Base-by-base conservation (phyloP, 345 rosid species). In the Anastatica hierochuntica region DNA sequence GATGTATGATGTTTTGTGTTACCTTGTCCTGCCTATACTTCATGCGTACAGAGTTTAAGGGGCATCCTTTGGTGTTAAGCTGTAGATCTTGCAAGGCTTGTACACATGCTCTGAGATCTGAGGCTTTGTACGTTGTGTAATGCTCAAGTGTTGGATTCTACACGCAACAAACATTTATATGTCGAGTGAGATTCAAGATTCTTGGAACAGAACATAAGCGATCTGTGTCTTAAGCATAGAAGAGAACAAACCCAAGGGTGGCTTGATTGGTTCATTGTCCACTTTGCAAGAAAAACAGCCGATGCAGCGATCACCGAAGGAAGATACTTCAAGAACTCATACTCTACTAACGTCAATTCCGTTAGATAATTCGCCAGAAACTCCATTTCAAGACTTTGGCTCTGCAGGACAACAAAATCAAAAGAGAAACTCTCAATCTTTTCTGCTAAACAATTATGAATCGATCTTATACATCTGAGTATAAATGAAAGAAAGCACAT, bases 281-380 rank as follows among this genome's bases (percentile, higher is more conserved):
- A 90, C 72, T 75, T 77, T 43, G 94, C 92, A 7, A 90, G 90
- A 66, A 90, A 84, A 14, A 90, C 87, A 43, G 96, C 84, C 8
- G 97, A 84, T 11, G 97, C 96, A 64, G 97, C 96, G 54, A 82
- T 70, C 19, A 77, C 49, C 18, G 96, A 90, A 58, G 97, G 97
- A 38, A 79, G 77, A 23, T 66, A 82, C 40, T 64, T 82, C 72
- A 90, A 53, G 76, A 86, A 86, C 15, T 53, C 45, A 8, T 75
- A 74, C 40, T 86, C 85, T 3, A 75, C 11, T 51, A 90, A 53
- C 21, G 97, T 75, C 68, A n/a, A n/a, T n/a, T n/a, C n/a, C n/a
- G n/a, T n/a, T n/a, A n/a, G n/a, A n/a, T n/a, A n/a, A n/a, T n/a
- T 74, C 18, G 95, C 84, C 63, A 90, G 55, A 72, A 62, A 84